Conservation (phyloP, 2,329 filamentous ascomycete species). For the Xylaria sp. region DNA sequence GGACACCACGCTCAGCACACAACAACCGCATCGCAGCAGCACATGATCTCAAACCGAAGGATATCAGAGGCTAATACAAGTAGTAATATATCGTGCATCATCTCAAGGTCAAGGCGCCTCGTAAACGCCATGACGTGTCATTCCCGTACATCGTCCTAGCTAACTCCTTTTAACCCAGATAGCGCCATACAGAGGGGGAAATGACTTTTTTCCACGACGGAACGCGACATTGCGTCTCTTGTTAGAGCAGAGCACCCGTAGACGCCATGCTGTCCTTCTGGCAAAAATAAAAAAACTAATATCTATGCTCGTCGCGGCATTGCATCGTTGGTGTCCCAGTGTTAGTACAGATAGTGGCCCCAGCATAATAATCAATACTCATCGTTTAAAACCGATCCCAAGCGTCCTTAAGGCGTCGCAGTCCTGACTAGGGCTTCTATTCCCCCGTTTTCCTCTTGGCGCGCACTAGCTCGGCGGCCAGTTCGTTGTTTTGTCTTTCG, state of each 20-base stretch:
- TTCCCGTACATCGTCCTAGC: too few relatives aligned
- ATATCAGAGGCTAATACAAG: too few relatives aligned
- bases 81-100: too few relatives aligned
- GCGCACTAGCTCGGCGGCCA: slow-evolving; percentile 40
- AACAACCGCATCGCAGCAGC: too few relatives aligned
- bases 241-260: neutral
- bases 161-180: too few relatives aligned
- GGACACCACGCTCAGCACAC: too few relatives aligned
- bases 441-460: slow-evolving; percentile 37
- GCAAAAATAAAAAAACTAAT: slow-evolving; percentile 5
- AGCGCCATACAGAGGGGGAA: too few relatives aligned
- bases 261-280: slow-evolving; percentile 19
- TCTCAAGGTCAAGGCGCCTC: too few relatives aligned
- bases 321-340: neutral
- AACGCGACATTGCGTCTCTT: too few relatives aligned
- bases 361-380: slow-evolving; percentile 21
- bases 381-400: slow-evolving; percentile 1
- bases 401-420: slow-evolving; percentile 6
- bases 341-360: neutral
- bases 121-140: too few relatives aligned
- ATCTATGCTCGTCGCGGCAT: neutral
- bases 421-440: slow-evolving; percentile 24
- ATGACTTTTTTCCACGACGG: too few relatives aligned
- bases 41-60: too few relatives aligned
- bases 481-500: slow-evolving; percentile 42